A percentile compares a stretch with the other conserved stretches of the same genome.
phyloP scores from a whole-genome alignment of 176 grass and related monocot genomes.

The Carex littledalei region DNA sequence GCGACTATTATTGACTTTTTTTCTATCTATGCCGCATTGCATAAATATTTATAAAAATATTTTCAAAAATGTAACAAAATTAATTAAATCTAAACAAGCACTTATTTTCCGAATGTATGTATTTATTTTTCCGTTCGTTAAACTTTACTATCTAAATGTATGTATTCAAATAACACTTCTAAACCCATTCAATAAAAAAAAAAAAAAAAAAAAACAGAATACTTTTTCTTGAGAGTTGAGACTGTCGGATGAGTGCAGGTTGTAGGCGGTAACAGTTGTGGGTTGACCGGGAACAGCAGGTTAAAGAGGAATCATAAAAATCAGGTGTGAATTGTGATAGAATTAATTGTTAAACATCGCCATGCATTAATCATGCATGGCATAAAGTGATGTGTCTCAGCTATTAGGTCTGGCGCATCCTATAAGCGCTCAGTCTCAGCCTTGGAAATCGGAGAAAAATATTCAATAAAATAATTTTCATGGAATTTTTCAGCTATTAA shows the following conservation, averaged over 20 bases:
- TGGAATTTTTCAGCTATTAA: not conserved
- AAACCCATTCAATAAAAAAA: not conserved
- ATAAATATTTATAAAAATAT: not conserved
- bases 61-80: not conserved
- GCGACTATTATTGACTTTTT: not conserved
- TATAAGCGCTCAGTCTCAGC: not conserved
- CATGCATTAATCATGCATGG: slow-evolving; percentile 23
- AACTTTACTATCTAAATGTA: not conserved
- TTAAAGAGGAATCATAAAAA: slow-evolving; percentile 13
- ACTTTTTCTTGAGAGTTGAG: no score
- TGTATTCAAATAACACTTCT: not conserved
- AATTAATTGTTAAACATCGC: slow-evolving; percentile 16
- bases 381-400: slow-evolving; percentile 18
- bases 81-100: no score
- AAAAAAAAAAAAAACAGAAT: not conserved
- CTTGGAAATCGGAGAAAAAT: slow-evolving; percentile 10
- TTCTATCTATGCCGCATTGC: not conserved
- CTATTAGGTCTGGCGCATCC: slow-evolving; percentile 8
- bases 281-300: slow-evolving; percentile 32
- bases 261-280: slow-evolving; percentile 25
- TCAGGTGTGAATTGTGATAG: slow-evolving; percentile 3
- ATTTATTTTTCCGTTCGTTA: no score
- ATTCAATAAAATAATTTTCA: not conserved
- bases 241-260: not conserved
- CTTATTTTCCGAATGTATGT: no score